A percentile compares a stretch with the other conserved stretches of the same genome.
Conservation (phyloP, 1,284 basidiomycete species). For the Ceratorhiza oryzae-sativae region DNA sequence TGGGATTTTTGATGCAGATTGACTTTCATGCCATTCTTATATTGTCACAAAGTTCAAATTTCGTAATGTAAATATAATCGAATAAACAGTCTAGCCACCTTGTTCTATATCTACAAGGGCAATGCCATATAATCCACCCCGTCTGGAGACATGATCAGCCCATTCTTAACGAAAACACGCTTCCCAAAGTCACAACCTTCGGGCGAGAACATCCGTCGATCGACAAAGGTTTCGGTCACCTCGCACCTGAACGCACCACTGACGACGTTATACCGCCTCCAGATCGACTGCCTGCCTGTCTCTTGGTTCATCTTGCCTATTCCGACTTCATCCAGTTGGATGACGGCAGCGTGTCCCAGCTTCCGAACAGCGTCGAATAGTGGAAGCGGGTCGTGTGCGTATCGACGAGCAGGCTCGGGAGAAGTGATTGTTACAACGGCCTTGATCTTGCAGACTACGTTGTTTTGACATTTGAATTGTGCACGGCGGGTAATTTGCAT, state of each 20-base stretch:
- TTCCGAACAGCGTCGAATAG: slow-evolving; percentile 19
- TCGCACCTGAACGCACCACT: slow-evolving; percentile 30
- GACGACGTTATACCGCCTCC: slow-evolving; percentile 27
- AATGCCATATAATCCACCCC: slow-evolving; percentile 18
- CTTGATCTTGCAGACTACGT: slow-evolving; percentile 25
- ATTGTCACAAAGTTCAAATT: no score
- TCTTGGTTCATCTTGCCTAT: neutral
- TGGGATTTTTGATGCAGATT: no score
- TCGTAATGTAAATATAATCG: neutral
- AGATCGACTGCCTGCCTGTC: slow-evolving; percentile 26
- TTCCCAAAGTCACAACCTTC: slow-evolving; percentile 25
- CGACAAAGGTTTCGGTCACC: slow-evolving; percentile 30
- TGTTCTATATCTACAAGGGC: slow-evolving; percentile 7
- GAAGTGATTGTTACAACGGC: slow-evolving; percentile 11
- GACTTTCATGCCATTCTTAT: no score
- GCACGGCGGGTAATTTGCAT: slow-evolving; percentile 27
- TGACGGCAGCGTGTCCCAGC: slow-evolving; percentile 18
- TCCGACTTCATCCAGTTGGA: slow-evolving; percentile 30
- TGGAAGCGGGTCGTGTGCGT: slow-evolving; percentile 17
- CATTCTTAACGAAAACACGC: slow-evolving; percentile 24
- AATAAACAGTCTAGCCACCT: slow-evolving; percentile 9
- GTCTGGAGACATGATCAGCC: slow-evolving; percentile 22
- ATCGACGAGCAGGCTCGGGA: slow-evolving; percentile 5
- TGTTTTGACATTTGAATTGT: slow-evolving; percentile 18
- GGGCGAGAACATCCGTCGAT: slow-evolving; percentile 15